phyloP scores from a whole-genome alignment of 768 basidiomycete species.

The Boletus coccyginus region DNA sequence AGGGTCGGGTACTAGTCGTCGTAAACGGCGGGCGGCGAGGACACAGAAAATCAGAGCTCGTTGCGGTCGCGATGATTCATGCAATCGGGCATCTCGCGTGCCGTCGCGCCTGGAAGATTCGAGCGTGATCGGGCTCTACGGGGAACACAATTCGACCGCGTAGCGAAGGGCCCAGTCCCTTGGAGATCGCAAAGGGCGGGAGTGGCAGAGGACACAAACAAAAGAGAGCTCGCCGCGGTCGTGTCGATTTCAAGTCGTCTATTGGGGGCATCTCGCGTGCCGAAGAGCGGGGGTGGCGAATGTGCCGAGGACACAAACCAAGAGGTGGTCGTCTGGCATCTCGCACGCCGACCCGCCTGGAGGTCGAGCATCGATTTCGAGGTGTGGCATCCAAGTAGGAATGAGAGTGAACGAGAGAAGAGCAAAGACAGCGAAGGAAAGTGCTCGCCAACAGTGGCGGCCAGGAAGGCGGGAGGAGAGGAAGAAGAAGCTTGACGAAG shows the following conservation, averaged over 20 bases:
- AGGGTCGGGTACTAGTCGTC: background rate
- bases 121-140: background rate
- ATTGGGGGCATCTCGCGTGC: slow-evolving; percentile 4
- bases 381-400: background rate
- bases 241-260: background rate
- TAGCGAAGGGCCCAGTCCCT: background rate
- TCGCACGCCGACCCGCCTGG: background rate
- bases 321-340: background rate
- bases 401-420: background rate
- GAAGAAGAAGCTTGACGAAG: background rate
- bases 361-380: background rate
- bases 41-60: background rate
- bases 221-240: background rate
- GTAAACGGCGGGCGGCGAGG: background rate
- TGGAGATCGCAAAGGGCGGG: background rate
- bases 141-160: background rate
- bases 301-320: background rate
- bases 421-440: background rate
- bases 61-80: background rate
- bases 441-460: background rate
- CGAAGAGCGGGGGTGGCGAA: background rate
- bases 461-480: background rate
- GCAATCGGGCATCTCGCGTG: slow-evolving; percentile 1
- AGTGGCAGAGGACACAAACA: background rate
- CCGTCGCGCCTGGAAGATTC: background rate